A percentile compares a stretch with the other conserved stretches of the same genome.
Evolutionary conservation across 176 grass and related monocot genomes (phyloP).

Genomic region (Aechmea fasciata): DNA sequence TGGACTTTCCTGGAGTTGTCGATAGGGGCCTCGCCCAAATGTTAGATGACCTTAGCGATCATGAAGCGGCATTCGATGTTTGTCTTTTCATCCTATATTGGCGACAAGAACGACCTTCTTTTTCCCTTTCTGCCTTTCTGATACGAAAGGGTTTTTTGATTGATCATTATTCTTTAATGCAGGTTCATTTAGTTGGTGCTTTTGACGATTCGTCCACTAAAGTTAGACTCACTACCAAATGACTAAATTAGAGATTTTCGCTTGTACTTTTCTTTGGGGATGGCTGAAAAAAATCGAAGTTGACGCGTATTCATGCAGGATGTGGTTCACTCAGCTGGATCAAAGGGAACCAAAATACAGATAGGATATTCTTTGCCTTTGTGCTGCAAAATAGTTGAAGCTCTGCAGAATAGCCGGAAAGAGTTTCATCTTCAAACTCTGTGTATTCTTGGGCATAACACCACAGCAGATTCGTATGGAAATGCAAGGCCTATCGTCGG

Average conservation of each 20-base stretch:
- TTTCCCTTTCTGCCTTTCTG: background rate
- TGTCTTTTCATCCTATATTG: conserved; percentile 31
- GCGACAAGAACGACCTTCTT: background rate
- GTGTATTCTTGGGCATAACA: conserved; percentile 73
- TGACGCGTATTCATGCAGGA: conserved; percentile 19
- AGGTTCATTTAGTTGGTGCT: conserved; percentile 75
- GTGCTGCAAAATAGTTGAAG: conserved; percentile 75
- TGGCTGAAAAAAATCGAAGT: conserved; percentile 7
- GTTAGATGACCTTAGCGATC: conserved; percentile 58
- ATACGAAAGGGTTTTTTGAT: background rate
- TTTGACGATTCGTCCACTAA: conserved; percentile 65
- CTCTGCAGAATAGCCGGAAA: conserved; percentile 35
- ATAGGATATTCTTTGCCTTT: conserved; percentile 62
- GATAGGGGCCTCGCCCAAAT: conserved; percentile 69
- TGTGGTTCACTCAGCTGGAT: conserved; percentile 28
- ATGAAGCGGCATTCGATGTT: conserved; percentile 67
- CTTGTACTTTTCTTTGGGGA: conserved; percentile 2
- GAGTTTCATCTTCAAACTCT: conserved; percentile 55
- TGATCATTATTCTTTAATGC: conserved; percentile 11
- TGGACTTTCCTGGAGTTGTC: conserved; percentile 74
- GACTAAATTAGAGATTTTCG: conserved; percentile 2
- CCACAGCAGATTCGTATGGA: conserved; percentile 43
- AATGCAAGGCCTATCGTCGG: conserved; percentile 52
- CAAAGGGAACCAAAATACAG: conserved; percentile 28
- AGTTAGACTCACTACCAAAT: conserved; percentile 28